Base-by-base conservation (phyloP, 345 rosid species). In the Eucalyptus caleyi region DNA sequence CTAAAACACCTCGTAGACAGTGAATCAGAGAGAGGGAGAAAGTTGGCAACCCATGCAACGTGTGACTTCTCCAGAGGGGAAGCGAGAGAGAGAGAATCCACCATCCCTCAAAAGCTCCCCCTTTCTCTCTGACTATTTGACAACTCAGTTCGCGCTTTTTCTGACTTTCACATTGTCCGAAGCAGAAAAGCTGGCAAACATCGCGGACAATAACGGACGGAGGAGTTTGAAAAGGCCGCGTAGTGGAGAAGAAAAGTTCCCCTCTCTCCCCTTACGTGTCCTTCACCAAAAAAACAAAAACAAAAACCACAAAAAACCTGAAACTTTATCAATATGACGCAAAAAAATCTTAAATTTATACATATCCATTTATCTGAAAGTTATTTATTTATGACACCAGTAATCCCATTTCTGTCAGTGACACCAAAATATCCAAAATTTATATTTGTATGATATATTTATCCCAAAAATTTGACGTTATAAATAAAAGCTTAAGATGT, bases 401-500 rank as follows among this genome's bases (percentile, higher is more conserved):
- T 18, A 53, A 53, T 18, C 56, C 9, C 56, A 53, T 18, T 19
- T 53, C 2, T 53, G 9, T 19, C 1, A 1, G 0, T 53, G 9
- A 53, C 10, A 18, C 56, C 56, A 53, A 53, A 53, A 53, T 3
- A 53, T 51, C 4, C 23, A 18, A 51, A 51, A 18, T 51, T 50
- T 50, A 0, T 16, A 6, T 51, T 51, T 3, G 4, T 16, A 1
- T 51, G 21, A 1, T 16, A 16, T 0, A 16, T 51, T 51, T 51
- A 50, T 51, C 1, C 0, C 1, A 50, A 50, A 50, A 50, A 50
- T 50, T 50, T 6, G 4, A 50, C 0, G 3, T 1, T 1, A 16
- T 50, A 50, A 18, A 16, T 16, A 51, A 51, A 51, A 51, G 1
- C 2, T 51, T 18, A 53, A 53, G 0, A 53, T 51, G 7, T 51